Evolutionary conservation across 208 protist species (phyloP).

Genomic region (Angomonas ambiguus): DNA sequence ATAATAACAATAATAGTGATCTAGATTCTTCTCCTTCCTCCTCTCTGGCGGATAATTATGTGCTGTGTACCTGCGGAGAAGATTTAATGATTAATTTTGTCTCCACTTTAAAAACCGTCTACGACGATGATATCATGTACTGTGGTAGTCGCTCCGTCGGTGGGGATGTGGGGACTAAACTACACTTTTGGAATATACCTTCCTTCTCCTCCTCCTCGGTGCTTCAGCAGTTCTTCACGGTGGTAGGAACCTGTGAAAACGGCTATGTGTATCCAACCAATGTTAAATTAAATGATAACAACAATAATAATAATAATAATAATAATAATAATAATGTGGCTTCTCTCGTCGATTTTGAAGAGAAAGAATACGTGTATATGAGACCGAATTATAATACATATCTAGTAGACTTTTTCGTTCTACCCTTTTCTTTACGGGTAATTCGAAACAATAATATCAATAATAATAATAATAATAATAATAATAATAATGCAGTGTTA

Average conservation of each 20-base stretch:
- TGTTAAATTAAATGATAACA: too few species aligned
- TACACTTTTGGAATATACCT: constrained; percentile 25
- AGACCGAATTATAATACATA: constrained; percentile 63
- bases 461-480: background rate
- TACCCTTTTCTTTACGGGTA: constrained; percentile 19
- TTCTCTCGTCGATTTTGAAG: constrained; percentile 50
- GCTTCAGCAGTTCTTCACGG: constrained; percentile 50
- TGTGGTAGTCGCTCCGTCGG: constrained; percentile 69
- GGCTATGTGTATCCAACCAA: constrained; percentile 66
- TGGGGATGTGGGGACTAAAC: constrained; percentile 49
- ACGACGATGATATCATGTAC: constrained; percentile 75
- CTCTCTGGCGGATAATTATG: constrained; percentile 34
- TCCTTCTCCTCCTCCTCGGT: too few species aligned
- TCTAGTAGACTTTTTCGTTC: constrained; percentile 67
- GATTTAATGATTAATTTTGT: constrained; percentile 89
- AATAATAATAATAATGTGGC: too few species aligned
- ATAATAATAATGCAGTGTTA: background rate
- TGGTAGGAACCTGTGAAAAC: constrained; percentile 85
- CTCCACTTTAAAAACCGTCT: constrained; percentile 28
- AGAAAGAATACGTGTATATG: constrained; percentile 13
- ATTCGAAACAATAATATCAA: too few species aligned
- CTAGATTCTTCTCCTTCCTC: too few species aligned
- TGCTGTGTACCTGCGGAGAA: constrained; percentile 76
- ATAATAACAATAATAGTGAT: too few species aligned
- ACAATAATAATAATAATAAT: too few species aligned